Percentiles rank a stretch among this genome's conserved stretches.
phyloP scores from a whole-genome alignment of 345 rosid genomes.

The Adansonia digitata region DNA sequence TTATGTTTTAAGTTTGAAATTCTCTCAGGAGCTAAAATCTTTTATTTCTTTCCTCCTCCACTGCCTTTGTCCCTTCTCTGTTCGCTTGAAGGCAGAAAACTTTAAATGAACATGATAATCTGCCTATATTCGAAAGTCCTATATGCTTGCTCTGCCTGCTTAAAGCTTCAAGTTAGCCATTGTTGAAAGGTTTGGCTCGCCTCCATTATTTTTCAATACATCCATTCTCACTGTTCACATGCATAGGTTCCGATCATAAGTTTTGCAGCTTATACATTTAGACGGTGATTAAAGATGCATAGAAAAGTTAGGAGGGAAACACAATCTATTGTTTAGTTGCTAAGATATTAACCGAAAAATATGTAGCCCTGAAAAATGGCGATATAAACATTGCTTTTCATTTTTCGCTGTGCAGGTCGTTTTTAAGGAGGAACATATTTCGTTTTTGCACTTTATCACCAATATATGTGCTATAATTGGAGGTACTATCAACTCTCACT shows the following conservation, averaged over 20 bases:
- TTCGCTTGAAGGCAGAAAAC: neutral
- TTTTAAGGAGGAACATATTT: conserved; percentile 60
- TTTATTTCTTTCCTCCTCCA: neutral
- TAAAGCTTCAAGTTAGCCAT: neutral
- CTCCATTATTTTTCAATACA: neutral
- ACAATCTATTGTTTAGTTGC: neutral
- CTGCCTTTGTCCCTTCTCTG: neutral
- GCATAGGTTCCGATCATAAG: neutral
- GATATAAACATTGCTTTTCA: neutral
- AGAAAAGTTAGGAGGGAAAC: neutral
- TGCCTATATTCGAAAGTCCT: neutral
- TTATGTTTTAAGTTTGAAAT: neutral
- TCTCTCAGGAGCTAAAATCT: neutral
- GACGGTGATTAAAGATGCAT: neutral
- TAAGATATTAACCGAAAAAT: neutral
- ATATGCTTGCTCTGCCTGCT: conserved; percentile 1
- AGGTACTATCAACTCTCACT: conserved; percentile 35
- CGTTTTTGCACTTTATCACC: conserved; percentile 83
- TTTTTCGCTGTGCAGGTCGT: conserved; percentile 51
- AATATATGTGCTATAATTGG: conserved; percentile 80
- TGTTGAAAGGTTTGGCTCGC: neutral
- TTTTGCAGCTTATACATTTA: neutral
- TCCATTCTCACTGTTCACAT: neutral
- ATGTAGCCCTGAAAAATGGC: neutral
- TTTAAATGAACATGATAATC: neutral